A percentile compares a stretch with the other conserved stretches of the same genome.
Evolutionary conservation across 768 basidiomycete genomes (phyloP).

Genomic region (Hemileccinum rubropunctum): DNA sequence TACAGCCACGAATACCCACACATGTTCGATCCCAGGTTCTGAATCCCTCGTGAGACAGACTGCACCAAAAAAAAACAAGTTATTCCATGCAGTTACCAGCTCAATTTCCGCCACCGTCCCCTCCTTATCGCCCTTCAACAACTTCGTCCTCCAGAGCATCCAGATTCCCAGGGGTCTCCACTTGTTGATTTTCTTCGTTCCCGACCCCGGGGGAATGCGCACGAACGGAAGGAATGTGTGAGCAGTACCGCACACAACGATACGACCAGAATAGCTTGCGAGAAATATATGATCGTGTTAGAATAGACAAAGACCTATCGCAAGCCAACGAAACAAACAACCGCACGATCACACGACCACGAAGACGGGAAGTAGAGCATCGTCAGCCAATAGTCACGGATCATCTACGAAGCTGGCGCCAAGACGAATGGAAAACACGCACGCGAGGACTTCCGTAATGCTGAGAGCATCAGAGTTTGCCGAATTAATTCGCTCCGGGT

Average conservation of each 20-base stretch:
- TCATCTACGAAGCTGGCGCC: neutral
- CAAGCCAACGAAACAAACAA: neutral
- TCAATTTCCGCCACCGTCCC: neutral
- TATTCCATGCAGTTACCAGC: neutral
- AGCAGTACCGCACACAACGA: constrained; percentile 39
- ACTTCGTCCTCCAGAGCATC: constrained; percentile 1
- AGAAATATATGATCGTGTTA: constrained; percentile 66
- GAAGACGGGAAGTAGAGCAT: neutral
- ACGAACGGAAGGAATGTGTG: constrained; percentile 48
- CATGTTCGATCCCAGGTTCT: neutral
- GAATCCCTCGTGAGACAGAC: neutral
- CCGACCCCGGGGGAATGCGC: constrained; percentile 30
- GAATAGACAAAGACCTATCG: constrained; percentile 61
- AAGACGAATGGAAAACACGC: constrained; percentile 9
- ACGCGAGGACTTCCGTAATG: constrained; percentile 70
- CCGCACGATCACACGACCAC: neutral
- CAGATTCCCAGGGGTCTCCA: neutral
- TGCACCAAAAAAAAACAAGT: neutral
- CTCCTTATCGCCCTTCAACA: constrained; percentile 4
- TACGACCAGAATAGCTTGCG: constrained; percentile 67
- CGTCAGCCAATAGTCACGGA: neutral
- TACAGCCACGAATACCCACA: neutral
- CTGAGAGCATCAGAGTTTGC: constrained; percentile 77
- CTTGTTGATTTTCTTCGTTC: neutral
- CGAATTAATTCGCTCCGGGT: constrained; percentile 56